A percentile compares a stretch with the other conserved stretches of the same genome.
Evolutionary conservation across 1,284 basidiomycete genomes (phyloP).

Genomic region (Cutaneotrichosporon daszewskae): DNA sequence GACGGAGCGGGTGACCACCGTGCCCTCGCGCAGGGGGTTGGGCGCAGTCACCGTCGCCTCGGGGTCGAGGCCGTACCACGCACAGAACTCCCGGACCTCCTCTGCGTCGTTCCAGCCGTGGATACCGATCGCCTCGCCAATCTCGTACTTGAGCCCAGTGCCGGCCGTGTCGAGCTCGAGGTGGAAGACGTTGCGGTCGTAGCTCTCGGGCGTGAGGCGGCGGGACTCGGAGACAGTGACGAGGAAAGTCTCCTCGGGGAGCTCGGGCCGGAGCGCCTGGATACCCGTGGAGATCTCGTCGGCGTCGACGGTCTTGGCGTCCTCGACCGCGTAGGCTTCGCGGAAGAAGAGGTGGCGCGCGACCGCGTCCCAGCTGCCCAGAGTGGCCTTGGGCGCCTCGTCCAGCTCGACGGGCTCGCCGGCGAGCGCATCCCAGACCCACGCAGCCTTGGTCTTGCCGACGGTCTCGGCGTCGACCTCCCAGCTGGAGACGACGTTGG

Average conservation of each 20-base stretch:
- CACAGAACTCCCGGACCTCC: constrained; percentile 84
- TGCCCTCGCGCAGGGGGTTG: constrained; percentile 51
- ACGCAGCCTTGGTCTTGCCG: constrained; percentile 37
- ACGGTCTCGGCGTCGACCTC: constrained; percentile 38
- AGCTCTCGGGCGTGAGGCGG: constrained; percentile 87
- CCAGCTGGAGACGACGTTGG: constrained; percentile 26
- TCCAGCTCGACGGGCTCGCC: constrained; percentile 36
- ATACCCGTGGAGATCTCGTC: constrained; percentile 47
- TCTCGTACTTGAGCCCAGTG: constrained; percentile 89
- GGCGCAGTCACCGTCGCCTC: constrained; percentile 77
- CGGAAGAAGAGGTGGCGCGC: constrained; percentile 87
- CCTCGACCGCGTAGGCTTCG: constrained; percentile 58
- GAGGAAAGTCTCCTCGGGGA: constrained; percentile 84
- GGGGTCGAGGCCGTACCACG: constrained; percentile 84
- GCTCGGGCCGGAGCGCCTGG: constrained; percentile 74
- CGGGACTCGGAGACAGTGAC: constrained; percentile 91
- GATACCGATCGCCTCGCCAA: constrained; percentile 93
- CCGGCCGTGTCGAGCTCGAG: constrained; percentile 89
- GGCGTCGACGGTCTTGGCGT: constrained; percentile 39
- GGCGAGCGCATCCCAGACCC: constrained; percentile 46
- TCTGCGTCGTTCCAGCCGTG: constrained; percentile 95
- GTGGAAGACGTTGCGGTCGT: constrained; percentile 98
- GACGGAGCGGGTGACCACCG: constrained; percentile 75
- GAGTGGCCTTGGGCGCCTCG: constrained; percentile 35
- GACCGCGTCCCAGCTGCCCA: constrained; percentile 68